Evolutionary conservation across 257 asterid species (phyloP).

Genomic region (Henckelia pumila): DNA sequence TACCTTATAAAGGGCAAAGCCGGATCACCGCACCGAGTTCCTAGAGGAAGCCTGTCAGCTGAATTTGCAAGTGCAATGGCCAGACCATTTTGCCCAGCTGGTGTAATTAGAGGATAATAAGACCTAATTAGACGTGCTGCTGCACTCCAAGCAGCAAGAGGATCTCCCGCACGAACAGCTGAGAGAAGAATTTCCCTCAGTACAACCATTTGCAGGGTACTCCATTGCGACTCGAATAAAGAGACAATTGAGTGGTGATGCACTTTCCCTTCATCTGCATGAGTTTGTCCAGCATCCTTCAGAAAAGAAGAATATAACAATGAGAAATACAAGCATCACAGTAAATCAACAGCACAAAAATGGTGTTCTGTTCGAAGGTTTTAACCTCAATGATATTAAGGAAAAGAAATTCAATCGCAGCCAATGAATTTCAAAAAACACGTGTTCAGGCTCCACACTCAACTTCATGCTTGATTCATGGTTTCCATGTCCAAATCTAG

Average conservation of each 20-base stretch:
- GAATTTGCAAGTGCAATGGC: conserved; percentile 83
- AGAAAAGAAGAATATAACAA: conserved; percentile 17
- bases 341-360: conserved; percentile 16
- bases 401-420: neutral
- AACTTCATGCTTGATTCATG: conserved; percentile 14
- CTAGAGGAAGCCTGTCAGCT: conserved; percentile 91
- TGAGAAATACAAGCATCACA: conserved; percentile 21
- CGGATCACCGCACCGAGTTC: conserved; percentile 93
- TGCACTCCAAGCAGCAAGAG: conserved; percentile 99
- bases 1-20: conserved; percentile 97
- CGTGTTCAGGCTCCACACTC: neutral
- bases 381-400: neutral
- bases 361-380: conserved; percentile 11
- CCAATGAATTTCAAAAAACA: conserved; percentile 10
- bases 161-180: conserved; percentile 98
- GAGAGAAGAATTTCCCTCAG: conserved; percentile 91
- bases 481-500: neutral
- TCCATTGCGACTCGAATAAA: conserved; percentile 94
- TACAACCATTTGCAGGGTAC: conserved; percentile 99
- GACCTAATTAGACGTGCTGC: conserved; percentile 97
- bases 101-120: conserved; percentile 94
- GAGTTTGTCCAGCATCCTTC: conserved; percentile 59
- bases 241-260: conserved; percentile 82
- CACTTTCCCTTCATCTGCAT: conserved; percentile 70
- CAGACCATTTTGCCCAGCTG: conserved; percentile 96